Percentiles rank a stretch among this genome's conserved stretches.
Evolutionary conservation across 192 early-diverging fungal genomes (phyloP).

Genomic region (Endogone sp.): DNA sequence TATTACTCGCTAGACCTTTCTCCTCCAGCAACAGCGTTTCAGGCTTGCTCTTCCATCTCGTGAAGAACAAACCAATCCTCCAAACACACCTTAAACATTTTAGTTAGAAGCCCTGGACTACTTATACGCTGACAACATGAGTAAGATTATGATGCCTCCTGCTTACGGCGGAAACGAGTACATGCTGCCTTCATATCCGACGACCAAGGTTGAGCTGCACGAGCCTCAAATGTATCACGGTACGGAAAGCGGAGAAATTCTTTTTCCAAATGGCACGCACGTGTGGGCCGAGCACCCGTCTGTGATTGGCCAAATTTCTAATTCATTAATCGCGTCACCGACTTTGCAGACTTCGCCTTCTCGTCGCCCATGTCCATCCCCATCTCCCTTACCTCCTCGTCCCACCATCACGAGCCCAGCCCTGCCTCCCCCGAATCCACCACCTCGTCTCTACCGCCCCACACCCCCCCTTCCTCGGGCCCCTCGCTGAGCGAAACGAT

Average conservation of each 20-base stretch:
- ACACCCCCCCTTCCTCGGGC: constrained; percentile 24
- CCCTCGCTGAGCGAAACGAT: constrained; percentile 24
- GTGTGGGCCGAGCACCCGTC: no score
- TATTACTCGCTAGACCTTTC: no score
- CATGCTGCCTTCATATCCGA: constrained; percentile 6
- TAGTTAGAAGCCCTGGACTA: background rate
- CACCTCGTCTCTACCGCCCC: constrained; percentile 22
- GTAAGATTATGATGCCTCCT: constrained; percentile 6
- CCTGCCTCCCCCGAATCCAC: constrained; percentile 21
- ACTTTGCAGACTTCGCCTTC: background rate
- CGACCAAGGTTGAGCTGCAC: constrained; percentile 13
- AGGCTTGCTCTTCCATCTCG: background rate
- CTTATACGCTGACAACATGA: constrained; percentile 4
- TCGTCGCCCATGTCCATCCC: background rate
- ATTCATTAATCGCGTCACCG: background rate
- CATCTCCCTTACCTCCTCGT: background rate
- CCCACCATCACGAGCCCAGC: constrained; percentile 4
- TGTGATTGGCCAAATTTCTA: no score
- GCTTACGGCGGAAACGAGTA: background rate
- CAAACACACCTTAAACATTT: background rate
- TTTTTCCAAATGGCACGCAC: no score
- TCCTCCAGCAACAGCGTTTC: constrained; percentile 4
- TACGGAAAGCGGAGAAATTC: background rate
- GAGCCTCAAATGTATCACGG: constrained; percentile 12
- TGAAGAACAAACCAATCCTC: background rate